These are phyloP conservation scores for Thinopyrum elongatum DNA, from an alignment of 176 grass and related monocot species.

Conservation along the genomic window DNA sequence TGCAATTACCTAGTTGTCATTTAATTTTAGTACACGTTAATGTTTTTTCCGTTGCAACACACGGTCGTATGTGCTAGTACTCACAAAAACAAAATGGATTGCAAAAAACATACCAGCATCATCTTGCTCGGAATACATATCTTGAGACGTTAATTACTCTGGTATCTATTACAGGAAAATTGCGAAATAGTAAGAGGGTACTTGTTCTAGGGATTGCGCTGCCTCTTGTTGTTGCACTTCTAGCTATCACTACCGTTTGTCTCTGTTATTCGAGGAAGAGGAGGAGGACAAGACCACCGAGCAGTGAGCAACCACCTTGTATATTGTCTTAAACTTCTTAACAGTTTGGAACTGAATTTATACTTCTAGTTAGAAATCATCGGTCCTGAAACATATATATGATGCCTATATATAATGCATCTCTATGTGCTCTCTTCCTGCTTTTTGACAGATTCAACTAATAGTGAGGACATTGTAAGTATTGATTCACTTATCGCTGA, in stretches of 20 bases:
- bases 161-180: conserved; percentile 34
- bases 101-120: too few relatives aligned
- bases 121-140: too few relatives aligned
- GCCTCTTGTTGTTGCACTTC: conserved; percentile 16
- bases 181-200: conserved; percentile 4
- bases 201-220: conserved; percentile 31
- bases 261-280: conserved; percentile 20
- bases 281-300: conserved; percentile 6
- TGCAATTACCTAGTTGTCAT: too few relatives aligned
- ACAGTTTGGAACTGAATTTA: neutral
- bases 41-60: too few relatives aligned
- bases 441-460: conserved; percentile 32
- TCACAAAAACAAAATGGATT: too few relatives aligned
- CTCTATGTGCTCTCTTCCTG: neutral
- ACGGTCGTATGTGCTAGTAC: too few relatives aligned
- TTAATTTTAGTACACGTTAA: too few relatives aligned
- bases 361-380: neutral
- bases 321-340: neutral
- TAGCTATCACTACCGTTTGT: conserved; percentile 17
- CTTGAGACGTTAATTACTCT: too few relatives aligned
- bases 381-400: neutral
- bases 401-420: neutral
- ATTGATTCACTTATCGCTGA: conserved; percentile 50
- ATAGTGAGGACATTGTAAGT: conserved; percentile 9
- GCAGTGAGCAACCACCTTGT: conserved; percentile 20